Percentiles rank a stretch among this genome's conserved stretches.
These are phyloP conservation scores for Mycothermus thermophilus DNA, from an alignment of 495 filamentous ascomycete genomes.

Conservation along the genomic window DNA sequence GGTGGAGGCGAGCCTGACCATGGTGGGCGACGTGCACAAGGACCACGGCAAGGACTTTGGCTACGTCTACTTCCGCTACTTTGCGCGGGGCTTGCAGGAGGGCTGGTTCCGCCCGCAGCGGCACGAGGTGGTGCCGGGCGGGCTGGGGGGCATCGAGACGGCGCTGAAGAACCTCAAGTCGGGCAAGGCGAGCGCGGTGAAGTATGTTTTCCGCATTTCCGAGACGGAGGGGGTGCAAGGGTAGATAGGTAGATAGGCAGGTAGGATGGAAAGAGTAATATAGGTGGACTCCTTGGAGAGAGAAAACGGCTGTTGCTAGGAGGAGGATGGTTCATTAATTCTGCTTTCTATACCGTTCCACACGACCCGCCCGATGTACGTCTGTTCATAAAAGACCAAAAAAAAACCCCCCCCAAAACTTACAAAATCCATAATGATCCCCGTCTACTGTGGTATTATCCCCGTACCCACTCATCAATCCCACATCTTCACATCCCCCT, in stretches of 20 bases:
- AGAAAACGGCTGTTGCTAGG: too few species aligned
- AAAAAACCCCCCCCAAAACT: too few species aligned
- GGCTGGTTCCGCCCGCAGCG: constrained; percentile 51
- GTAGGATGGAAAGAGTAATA: too few species aligned
- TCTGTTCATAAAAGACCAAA: constrained; percentile 2
- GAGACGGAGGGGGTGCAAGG: constrained; percentile 38
- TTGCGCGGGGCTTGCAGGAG: constrained; percentile 39
- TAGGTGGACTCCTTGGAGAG: too few species aligned
- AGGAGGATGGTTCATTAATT: not conserved
- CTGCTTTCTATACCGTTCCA: not conserved
- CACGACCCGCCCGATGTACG: not conserved
- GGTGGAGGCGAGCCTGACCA: constrained; percentile 21
- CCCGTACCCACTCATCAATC: too few species aligned
- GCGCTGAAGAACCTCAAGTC: constrained; percentile 42
- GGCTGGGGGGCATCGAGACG: constrained; percentile 43
- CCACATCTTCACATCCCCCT: constrained; percentile 88
- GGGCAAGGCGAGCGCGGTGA: constrained; percentile 51
- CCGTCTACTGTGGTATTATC: too few species aligned
- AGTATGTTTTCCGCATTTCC: constrained; percentile 55
- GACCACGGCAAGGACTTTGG: constrained; percentile 42
- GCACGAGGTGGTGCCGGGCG: constrained; percentile 44
- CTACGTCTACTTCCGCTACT: constrained; percentile 38
- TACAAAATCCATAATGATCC: not conserved
- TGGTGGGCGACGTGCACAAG: constrained; percentile 39
- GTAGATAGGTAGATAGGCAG: not conserved